These are phyloP conservation scores for Diutina ranongensis DNA, from an alignment of 1,139 yeast species.

Conservation along the genomic window DNA sequence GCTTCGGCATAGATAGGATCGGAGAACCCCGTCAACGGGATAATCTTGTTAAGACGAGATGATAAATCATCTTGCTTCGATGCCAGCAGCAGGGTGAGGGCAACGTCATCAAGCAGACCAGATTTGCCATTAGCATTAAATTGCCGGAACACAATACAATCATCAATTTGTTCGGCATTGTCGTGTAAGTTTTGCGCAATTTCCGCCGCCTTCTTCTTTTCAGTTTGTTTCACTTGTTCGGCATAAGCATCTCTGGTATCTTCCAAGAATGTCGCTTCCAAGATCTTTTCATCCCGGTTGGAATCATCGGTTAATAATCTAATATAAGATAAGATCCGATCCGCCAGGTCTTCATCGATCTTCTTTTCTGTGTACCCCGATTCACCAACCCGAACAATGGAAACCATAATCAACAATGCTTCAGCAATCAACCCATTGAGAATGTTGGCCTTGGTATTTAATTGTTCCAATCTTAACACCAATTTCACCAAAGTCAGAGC, in stretches of 20 bases:
- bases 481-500: constrained; percentile 85
- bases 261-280: constrained; percentile 70
- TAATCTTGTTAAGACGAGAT: constrained; percentile 77
- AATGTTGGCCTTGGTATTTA: constrained; percentile 41
- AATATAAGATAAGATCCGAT: constrained; percentile 78
- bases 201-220: constrained; percentile 41
- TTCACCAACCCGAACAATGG: constrained; percentile 83
- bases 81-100: constrained; percentile 33
- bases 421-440: constrained; percentile 88
- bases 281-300: constrained; percentile 22
- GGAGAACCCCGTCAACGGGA: constrained; percentile 92
- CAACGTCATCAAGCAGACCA: constrained; percentile 33
- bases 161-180: constrained; percentile 76
- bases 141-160: constrained; percentile 73
- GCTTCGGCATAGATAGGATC: constrained; percentile 99
- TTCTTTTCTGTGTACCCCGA: constrained; percentile 61
- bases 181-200: constrained; percentile 53
- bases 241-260: constrained; percentile 82
- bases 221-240: constrained; percentile 45
- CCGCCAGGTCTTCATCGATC: constrained; percentile 93
- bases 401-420: constrained; percentile 85
- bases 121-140: constrained; percentile 35
- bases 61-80: constrained; percentile 46
- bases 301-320: constrained; percentile 63
- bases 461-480: constrained; percentile 62